Conservation (phyloP, 345 rosid genomes). For the Eucalyptus pauciflora region DNA sequence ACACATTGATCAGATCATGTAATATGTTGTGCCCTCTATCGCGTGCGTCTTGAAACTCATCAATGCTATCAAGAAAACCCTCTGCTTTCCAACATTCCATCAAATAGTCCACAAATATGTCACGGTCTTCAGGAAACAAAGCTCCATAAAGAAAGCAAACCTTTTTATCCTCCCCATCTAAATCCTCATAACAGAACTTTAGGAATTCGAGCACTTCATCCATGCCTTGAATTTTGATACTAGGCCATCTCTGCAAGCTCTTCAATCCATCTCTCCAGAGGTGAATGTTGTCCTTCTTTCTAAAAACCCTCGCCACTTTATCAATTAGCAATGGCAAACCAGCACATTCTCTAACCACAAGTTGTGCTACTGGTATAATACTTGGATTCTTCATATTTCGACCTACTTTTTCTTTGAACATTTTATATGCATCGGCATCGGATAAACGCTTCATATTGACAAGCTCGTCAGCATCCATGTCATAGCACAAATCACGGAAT, state of each 20-base stretch:
- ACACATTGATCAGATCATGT: not conserved
- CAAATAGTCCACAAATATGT: slow-evolving; percentile 5
- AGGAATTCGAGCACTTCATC: slow-evolving; percentile 9
- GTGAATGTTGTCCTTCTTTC: rapidly evolving
- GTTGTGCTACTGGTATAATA: not conserved
- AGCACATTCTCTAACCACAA: slow-evolving; percentile 5
- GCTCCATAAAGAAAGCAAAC: slow-evolving; percentile 14
- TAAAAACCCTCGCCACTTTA: not conserved
- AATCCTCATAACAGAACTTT: slow-evolving; percentile 1
- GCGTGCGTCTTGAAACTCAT: not conserved
- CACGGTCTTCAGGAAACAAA: not conserved
- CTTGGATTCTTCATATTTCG: not conserved
- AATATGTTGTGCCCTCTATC: slow-evolving; percentile 2
- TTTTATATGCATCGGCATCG: slow-evolving; percentile 2
- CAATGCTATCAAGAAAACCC: not conserved
- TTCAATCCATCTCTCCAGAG: slow-evolving; percentile 6
- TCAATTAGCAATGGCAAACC: slow-evolving; percentile 11
- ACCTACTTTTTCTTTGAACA: slow-evolving; percentile 7
- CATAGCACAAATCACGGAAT: not conserved
- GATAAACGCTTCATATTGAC: slow-evolving; percentile 1
- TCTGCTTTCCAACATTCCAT: slow-evolving; percentile 15
- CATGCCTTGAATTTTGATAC: not conserved
- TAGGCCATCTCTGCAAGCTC: not conserved
- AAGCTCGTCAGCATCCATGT: slow-evolving; percentile 2
- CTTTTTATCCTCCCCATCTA: slow-evolving; percentile 1